Percentiles rank a stretch among this genome's conserved stretches.
phyloP scores from a whole-genome alignment of 2,329 filamentous ascomycete species.

The Lachnellula arida region DNA sequence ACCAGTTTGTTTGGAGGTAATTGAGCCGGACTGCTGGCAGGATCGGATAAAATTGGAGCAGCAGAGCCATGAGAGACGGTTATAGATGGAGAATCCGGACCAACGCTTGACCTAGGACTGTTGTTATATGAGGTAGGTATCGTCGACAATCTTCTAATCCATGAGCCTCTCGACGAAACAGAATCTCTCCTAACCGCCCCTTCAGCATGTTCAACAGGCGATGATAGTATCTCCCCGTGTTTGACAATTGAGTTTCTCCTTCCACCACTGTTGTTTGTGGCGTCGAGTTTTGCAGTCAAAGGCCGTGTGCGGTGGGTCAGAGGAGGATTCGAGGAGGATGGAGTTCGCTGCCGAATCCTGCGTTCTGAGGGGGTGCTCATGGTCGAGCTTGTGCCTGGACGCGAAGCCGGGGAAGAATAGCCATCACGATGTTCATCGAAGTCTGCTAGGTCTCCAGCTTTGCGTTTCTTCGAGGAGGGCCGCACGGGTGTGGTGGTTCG shows the following conservation, averaged over 20 bases:
- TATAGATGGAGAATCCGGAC: slow-evolving; percentile 61
- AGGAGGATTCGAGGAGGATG: slow-evolving; percentile 16
- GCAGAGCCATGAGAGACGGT: slow-evolving; percentile 62
- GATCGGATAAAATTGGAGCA: slow-evolving; percentile 52
- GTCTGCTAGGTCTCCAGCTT: slow-evolving; percentile 21
- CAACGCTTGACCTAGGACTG: slow-evolving; percentile 59
- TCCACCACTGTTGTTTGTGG: slow-evolving; percentile 17
- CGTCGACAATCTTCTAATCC: slow-evolving; percentile 67
- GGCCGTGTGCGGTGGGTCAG: slow-evolving; percentile 14
- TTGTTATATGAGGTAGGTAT: slow-evolving; percentile 61
- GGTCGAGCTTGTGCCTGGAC: slow-evolving; percentile 29
- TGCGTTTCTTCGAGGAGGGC: slow-evolving; percentile 30
- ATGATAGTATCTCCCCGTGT: slow-evolving; percentile 19
- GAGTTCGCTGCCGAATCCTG: slow-evolving; percentile 9
- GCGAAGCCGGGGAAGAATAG: slow-evolving; percentile 21
- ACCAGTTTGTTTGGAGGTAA: slow-evolving; percentile 70
- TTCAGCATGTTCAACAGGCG: slow-evolving; percentile 14
- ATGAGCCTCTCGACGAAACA: slow-evolving; percentile 59
- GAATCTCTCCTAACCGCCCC: slow-evolving; percentile 44
- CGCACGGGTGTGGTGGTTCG: slow-evolving; percentile 19
- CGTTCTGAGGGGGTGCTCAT: slow-evolving; percentile 22
- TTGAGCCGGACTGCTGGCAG: slow-evolving; percentile 35
- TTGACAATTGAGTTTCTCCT: slow-evolving; percentile 23
- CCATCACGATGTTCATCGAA: slow-evolving; percentile 20
- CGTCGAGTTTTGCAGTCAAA: slow-evolving; percentile 20